Conservation (phyloP, 495 filamentous ascomycete genomes). For the Friedmanniomyces simplex region DNA sequence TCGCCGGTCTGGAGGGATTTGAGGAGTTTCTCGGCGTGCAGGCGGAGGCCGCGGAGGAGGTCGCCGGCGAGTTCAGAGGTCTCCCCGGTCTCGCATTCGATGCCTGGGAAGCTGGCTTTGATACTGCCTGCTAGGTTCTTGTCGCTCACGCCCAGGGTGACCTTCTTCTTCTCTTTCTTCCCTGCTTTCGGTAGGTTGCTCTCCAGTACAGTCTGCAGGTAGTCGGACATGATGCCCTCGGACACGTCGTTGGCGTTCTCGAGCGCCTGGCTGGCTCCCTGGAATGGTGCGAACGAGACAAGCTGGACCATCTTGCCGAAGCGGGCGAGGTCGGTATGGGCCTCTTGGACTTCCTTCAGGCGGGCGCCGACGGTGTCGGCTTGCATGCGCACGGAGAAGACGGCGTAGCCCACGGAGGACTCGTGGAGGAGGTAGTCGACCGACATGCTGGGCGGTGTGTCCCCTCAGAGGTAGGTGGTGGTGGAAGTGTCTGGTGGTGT, state of each 20-base stretch:
- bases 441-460: slow-evolving; percentile 47
- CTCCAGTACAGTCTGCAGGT: slow-evolving; percentile 77
- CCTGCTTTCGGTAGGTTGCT: slow-evolving; percentile 84
- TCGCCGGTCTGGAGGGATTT: slow-evolving; percentile 89
- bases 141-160: slow-evolving; percentile 78
- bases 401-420: slow-evolving; percentile 82
- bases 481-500: not conserved
- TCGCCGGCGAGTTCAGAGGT: slow-evolving; percentile 89
- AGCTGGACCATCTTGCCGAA: slow-evolving; percentile 89
- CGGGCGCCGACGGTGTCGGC: slow-evolving; percentile 81
- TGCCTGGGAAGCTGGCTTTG: slow-evolving; percentile 70
- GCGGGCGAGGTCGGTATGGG: slow-evolving; percentile 69
- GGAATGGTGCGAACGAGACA: slow-evolving; percentile 83
- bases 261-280: slow-evolving; percentile 84
- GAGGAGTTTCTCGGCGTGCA: slow-evolving; percentile 79
- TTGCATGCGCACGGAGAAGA: slow-evolving; percentile 86
- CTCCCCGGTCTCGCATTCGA: slow-evolving; percentile 85
- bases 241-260: slow-evolving; percentile 92
- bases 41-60: slow-evolving; percentile 79
- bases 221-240: slow-evolving; percentile 84
- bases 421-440: slow-evolving; percentile 85
- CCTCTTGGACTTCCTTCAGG: slow-evolving; percentile 85
- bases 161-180: slow-evolving; percentile 90
- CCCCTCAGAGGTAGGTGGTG: too few species aligned
- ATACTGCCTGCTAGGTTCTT: slow-evolving; percentile 87